Percentiles rank a stretch among this genome's conserved stretches.
These are phyloP conservation scores for Lichenothelia convexa DNA, from an alignment of 495 filamentous ascomycete genomes.

Conservation along the genomic window DNA sequence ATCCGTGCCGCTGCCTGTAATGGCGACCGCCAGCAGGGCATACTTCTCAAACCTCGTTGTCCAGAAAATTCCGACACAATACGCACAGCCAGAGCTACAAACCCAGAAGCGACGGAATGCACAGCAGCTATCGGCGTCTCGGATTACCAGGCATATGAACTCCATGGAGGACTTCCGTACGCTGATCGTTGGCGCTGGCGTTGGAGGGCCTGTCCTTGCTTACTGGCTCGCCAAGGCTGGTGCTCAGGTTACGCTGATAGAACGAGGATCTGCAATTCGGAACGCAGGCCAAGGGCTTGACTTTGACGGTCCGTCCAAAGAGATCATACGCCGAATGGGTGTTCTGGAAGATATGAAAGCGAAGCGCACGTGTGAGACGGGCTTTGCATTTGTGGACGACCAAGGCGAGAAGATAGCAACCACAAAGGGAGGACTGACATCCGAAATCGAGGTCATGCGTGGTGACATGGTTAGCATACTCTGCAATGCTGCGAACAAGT, in stretches of 20 bases:
- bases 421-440: not conserved
- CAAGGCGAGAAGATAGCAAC: not conserved
- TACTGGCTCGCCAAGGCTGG: constrained; percentile 33
- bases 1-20: too few species aligned
- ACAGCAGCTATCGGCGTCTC: too few species aligned
- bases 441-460: constrained; percentile 33
- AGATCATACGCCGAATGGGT: not conserved
- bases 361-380: not conserved
- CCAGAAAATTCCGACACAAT: too few species aligned
- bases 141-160: too few species aligned
- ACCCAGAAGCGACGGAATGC: too few species aligned
- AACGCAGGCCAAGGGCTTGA: constrained; percentile 33
- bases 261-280: constrained; percentile 29
- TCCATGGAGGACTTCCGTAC: too few species aligned
- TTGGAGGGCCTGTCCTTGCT: constrained; percentile 26
- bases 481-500: not conserved
- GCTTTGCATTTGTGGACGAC: not conserved
- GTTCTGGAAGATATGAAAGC: not conserved
- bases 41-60: too few species aligned
- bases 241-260: constrained; percentile 32
- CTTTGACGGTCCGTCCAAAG: not conserved
- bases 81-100: too few species aligned
- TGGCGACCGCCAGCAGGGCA: too few species aligned
- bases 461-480: constrained; percentile 31
- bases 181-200: constrained; percentile 12